Evolutionary conservation across 1,139 yeast genomes (phyloP), one percentile per base, ranked within the genome.

Genomic region (Sporopachydermia cereana): DNA sequence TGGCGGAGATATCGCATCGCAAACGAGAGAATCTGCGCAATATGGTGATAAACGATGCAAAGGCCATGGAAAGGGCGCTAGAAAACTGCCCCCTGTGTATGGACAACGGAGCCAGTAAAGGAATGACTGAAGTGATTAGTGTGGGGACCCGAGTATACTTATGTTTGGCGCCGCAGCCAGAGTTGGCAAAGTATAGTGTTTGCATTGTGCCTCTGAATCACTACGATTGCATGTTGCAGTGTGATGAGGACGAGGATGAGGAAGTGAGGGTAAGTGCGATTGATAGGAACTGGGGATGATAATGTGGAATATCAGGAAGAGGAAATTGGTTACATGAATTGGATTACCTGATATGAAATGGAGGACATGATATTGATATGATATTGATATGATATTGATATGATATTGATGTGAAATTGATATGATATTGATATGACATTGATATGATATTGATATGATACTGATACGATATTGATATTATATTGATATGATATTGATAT

Each of bases 141-240:
- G 47, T 56, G 29, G 67, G 58, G 1, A 59, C 63, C 2, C 51
- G 62, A 23, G 56, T 54, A 1, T 64, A 55, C 44, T 47, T 60
- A 3, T 52, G 60, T 27, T 46, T 60, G 46, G 66, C 61, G 18
- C 72, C 57, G 34, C 58, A 53, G 44, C 74, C 73, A 2, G 64
- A 61, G n/a, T 52, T 69, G 14, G 58, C 61, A 2, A 53, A 53
- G 30, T 58, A 58, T 42, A 59, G 66, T 3, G 55, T 62, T 2
- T 60, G 62, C 46, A 69, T 72, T 41, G 67, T 65, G 1, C 76
- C 77, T 1, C 52, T 64, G 16, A 60, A 58, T n/a, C 77, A 72
- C 48, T 52, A 59, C 17, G 52, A 53, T 18, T 71, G 68, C 51
- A 64, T 70, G 1, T 54, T 71, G 3, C 60, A 61, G 36, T 66